Evolutionary conservation across 345 rosid genomes (phyloP), one percentile per base, ranked within the genome.

Genomic region (Kandelia obovata): DNA sequence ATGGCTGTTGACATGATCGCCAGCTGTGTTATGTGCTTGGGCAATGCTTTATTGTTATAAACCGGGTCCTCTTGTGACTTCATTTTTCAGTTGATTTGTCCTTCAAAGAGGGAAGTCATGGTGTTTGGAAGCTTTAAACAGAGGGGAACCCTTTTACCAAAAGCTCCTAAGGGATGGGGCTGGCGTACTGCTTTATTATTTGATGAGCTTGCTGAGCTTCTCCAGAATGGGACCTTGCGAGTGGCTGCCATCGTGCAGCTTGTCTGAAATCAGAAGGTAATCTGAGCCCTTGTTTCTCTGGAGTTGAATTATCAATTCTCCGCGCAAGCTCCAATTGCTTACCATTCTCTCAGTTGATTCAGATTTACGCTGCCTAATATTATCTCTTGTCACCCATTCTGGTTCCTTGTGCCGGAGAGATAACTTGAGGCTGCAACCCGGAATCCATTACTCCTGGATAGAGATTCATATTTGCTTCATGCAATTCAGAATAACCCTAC

Each of bases 91-190:
- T 63, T 94, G 73, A 89, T 94, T 64, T 94, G 96, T 69, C 97
- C 98, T 15, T 94, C 97, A 20, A 91, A 94, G 84, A 89, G 97
- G 76, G 97, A 94, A 79, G 94, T 94, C 39, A 86, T 85, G 92
- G 84, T 91, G 75, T 94, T 91, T 62, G 93, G 97, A 30, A 86
- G 85, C 85, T 86, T 87, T 83, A 91, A 94, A 73, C 95, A 94
- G 64, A 79, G 86, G 46, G 96, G 97, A 20, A 91, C 92, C 19
- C 95, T 94, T 66, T 71, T 94, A 69, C 97, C 98, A 1, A 94
- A 91, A 79, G 97, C 98, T 73, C 98, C 98, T 6, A 91, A 94
- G 77, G 98, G 98, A 21, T 91, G 98, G 97, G 96, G 98, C 64
- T 94, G 98, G 98, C 88, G 96, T 27, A 84, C 93, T 0, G 97